Base-by-base conservation (phyloP, 495 filamentous ascomycete species). In the Penicillium bialowiezense region DNA sequence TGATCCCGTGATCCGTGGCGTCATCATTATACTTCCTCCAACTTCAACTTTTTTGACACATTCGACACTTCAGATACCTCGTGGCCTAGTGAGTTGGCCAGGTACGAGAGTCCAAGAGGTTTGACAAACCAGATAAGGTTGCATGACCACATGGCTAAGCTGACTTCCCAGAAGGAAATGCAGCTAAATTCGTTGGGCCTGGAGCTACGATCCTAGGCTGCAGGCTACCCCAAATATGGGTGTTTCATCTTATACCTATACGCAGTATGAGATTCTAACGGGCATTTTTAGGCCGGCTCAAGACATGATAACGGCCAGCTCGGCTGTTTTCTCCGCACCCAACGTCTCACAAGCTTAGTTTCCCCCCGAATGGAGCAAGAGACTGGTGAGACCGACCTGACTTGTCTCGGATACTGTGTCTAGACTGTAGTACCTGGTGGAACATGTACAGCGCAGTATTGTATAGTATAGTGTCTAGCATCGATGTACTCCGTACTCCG, bases 281-380 rank as follows among this genome's bases (percentile, higher is more conserved):
- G 24, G 12, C 29, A 10, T 10, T 4, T 32, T 3, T 13, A 32
- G 29, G 5, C 7, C 12, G 7, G 29, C 12, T 10, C 12, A 10
- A 32, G 29, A 32, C 24, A 23, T 21, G 7, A 8, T 3, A 32
- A 23, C 19, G 19, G 13, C 26, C 26, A 39, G 6, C 26, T 42
- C 40, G 17, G 41, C 9, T 44, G 20, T 28, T 35, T 17, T 45
- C 7, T 19, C 23, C 18, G 4, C 2, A 20, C 10, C 13, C 42
- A 44, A 34, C 32, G 10, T 45, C 32, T 26, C 43, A 45, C 43
- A 45, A 45, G 21, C 12, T 10, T 31, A 10, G 12, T 45, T 17
- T 45, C 13, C 23, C 32, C 26, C 32, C 21, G 10, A 45, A 45
- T 20, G n/a, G 12, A 42, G 15, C 9, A 28, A 7, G 10, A 20